Conservation (phyloP, 768 basidiomycete genomes). For the Suillus placidus region DNA sequence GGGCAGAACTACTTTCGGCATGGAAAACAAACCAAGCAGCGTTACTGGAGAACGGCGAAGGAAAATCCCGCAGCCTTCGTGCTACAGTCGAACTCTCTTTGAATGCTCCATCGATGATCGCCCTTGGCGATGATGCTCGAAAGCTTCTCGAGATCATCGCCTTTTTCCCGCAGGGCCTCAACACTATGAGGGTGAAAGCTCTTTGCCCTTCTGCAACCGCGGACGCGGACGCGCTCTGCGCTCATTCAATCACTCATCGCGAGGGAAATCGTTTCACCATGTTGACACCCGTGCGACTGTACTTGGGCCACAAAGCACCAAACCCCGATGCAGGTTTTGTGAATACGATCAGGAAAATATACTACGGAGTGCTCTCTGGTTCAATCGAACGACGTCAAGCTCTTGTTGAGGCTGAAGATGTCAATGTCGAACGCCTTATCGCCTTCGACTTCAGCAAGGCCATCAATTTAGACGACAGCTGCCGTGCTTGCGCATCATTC, state of each 20-base stretch:
- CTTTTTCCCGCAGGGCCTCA: constrained; percentile 10
- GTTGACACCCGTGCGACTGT: neutral
- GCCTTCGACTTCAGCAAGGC: neutral
- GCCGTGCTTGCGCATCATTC: neutral
- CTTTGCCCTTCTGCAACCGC: neutral
- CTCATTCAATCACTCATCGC: neutral
- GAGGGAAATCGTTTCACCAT: neutral
- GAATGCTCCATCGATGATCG: neutral
- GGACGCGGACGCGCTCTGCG: neutral
- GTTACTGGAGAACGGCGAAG: neutral
- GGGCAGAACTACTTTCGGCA: constrained; percentile 1
- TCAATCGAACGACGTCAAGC: neutral
- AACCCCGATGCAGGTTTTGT: neutral
- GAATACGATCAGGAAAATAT: neutral
- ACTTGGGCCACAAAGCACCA: neutral
- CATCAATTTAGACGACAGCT: neutral
- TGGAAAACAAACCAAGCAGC: neutral
- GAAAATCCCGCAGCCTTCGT: neutral
- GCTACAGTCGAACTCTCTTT: constrained; percentile 6
- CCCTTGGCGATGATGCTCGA: constrained; percentile 3
- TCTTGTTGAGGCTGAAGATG: neutral
- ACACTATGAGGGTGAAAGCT: neutral
- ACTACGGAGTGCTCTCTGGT: neutral
- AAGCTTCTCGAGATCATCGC: constrained; percentile 7
- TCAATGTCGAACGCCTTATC: constrained; percentile 3